These are phyloP conservation scores for Aspergillus sp. DNA, from an alignment of 2,329 filamentous ascomycete species.

Conservation along the genomic window DNA sequence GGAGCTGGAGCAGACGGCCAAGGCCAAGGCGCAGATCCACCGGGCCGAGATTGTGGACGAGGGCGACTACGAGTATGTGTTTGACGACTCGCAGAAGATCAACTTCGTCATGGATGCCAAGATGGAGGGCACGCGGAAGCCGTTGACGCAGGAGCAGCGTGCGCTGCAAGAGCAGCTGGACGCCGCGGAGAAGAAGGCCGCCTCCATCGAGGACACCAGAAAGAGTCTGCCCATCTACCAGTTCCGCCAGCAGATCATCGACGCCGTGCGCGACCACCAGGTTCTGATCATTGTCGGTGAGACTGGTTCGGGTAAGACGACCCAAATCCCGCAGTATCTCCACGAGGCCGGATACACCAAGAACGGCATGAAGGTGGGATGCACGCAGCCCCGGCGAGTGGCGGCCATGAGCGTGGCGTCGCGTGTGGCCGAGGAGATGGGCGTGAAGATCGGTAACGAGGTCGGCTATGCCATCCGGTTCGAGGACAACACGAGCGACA, in stretches of 20 bases:
- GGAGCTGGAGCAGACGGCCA: slow-evolving; percentile 84
- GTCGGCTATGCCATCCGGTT: slow-evolving; percentile 96
- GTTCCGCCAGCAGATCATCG: slow-evolving; percentile 79
- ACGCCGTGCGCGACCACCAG: slow-evolving; percentile 82
- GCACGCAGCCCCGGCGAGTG: slow-evolving; percentile 91
- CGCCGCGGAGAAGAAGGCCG: slow-evolving; percentile 81
- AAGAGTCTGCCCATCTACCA: slow-evolving; percentile 88
- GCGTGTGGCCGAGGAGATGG: slow-evolving; percentile 92
- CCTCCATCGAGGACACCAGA: slow-evolving; percentile 85
- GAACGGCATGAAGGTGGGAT: slow-evolving; percentile 78
- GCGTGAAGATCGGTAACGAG: slow-evolving; percentile 82
- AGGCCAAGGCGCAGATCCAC: slow-evolving; percentile 82
- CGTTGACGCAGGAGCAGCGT: slow-evolving; percentile 73
- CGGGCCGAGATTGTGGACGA: slow-evolving; percentile 72
- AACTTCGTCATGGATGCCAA: slow-evolving; percentile 76
- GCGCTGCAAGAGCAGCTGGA: slow-evolving; percentile 78
- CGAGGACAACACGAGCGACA: slow-evolving; percentile 86
- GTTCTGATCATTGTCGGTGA: slow-evolving; percentile 90
- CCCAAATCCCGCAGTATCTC: slow-evolving; percentile 89
- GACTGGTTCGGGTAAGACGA: slow-evolving; percentile 94
- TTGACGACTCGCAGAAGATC: slow-evolving; percentile 86
- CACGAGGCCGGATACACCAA: slow-evolving; percentile 89
- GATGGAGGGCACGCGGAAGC: slow-evolving; percentile 68
- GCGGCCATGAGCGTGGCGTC: slow-evolving; percentile 97
- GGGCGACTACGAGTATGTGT: slow-evolving; percentile 85